phyloP scores from a whole-genome alignment of 106 monocot species.

The Dioscorea dumetorum region DNA sequence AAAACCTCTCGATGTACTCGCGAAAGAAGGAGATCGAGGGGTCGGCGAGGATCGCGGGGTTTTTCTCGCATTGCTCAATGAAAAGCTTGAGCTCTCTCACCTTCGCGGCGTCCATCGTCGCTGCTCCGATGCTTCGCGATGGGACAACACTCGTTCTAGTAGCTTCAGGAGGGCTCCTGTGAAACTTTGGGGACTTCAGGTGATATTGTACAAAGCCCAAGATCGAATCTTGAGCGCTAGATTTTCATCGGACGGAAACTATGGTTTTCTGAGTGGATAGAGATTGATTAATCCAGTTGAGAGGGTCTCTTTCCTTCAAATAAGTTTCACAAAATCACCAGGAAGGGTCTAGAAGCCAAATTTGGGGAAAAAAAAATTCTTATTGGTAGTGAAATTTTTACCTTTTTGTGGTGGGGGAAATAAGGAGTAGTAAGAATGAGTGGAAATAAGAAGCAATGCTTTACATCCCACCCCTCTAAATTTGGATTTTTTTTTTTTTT shows the following conservation, averaged over 20 bases:
- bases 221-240: not conserved
- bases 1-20: conserved; percentile 85
- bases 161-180: no score
- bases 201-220: not conserved
- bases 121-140: not conserved
- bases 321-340: no score
- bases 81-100: conserved; percentile 60
- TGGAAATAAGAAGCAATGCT: no score
- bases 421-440: no score
- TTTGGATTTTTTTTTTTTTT: no score
- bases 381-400: no score
- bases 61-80: conserved; percentile 70
- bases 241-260: not conserved
- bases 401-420: no score
- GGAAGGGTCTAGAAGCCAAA: no score
- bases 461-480: no score
- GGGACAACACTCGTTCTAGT: not conserved
- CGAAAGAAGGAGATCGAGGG: conserved; percentile 86
- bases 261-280: not conserved
- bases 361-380: no score
- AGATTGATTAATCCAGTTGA: not conserved
- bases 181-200: not conserved
- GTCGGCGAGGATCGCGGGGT: conserved; percentile 63
- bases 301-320: no score
- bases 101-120: conserved; percentile 67